These are phyloP conservation scores for Tricholoma sp. DNA, from an alignment of 768 basidiomycete species.

Conservation along the genomic window DNA sequence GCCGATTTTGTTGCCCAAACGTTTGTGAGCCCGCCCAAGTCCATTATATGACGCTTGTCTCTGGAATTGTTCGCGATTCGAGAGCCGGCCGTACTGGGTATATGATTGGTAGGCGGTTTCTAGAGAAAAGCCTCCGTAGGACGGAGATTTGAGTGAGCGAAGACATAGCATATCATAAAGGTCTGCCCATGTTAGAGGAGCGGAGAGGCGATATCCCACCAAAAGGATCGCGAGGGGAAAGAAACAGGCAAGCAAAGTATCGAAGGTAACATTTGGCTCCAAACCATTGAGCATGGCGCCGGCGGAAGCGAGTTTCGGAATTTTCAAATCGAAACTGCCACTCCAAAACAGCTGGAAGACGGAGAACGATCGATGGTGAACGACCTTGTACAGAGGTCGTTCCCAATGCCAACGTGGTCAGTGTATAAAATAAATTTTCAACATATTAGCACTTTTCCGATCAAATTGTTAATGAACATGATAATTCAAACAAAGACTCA, in stretches of 20 bases:
- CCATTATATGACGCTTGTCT: conserved; percentile 40
- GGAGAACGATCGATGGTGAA: too few relatives aligned
- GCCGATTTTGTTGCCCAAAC: conserved; percentile 45
- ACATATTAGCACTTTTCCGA: too few relatives aligned
- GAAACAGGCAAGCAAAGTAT: conserved; percentile 31
- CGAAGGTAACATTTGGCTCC: conserved; percentile 20
- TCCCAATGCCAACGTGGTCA: too few relatives aligned
- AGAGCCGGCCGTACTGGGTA: conserved; percentile 35
- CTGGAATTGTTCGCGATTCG: conserved; percentile 33
- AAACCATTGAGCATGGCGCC: not conserved
- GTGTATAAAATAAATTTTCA: too few relatives aligned
- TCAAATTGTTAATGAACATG: too few relatives aligned
- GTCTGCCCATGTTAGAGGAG: conserved; percentile 21
- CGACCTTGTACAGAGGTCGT: too few relatives aligned
- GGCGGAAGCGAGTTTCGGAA: too few relatives aligned
- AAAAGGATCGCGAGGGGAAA: conserved; percentile 34
- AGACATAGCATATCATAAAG: conserved; percentile 24
- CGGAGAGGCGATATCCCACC: conserved; percentile 17
- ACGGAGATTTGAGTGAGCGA: conserved; percentile 11
- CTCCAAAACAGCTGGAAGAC: too few relatives aligned
- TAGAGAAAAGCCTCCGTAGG: conserved; percentile 37
- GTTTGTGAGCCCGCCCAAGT: conserved; percentile 42
- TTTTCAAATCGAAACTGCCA: too few relatives aligned
- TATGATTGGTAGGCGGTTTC: conserved; percentile 40
- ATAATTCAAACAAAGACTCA: too few relatives aligned